Conservation (phyloP, 306 rosid genomes). For the Clitoria ternatea region DNA sequence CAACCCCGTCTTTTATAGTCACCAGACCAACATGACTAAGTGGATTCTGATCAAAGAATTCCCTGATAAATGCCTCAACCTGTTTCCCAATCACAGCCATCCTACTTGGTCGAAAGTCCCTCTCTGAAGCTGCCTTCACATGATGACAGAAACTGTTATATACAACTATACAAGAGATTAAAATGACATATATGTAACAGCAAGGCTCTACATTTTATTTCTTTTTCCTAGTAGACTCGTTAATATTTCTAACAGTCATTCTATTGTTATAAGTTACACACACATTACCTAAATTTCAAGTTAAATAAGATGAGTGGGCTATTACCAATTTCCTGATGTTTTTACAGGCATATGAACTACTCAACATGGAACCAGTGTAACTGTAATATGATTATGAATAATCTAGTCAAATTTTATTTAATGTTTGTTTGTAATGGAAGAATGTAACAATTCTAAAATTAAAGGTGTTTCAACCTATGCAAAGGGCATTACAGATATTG, state of each 20-base stretch:
- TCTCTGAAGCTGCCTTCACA: slow-evolving; percentile 87
- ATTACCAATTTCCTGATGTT: slow-evolving; percentile 11
- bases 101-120: slow-evolving; percentile 85
- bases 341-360: background rate
- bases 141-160: slow-evolving; percentile 26
- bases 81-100: slow-evolving; percentile 79
- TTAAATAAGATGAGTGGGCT: background rate
- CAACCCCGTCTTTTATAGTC: slow-evolving; percentile 81
- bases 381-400: background rate
- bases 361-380: background rate
- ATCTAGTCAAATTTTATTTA: background rate
- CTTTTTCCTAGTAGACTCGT: background rate
- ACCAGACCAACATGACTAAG: slow-evolving; percentile 87
- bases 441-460: background rate
- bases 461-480: background rate
- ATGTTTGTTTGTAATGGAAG: background rate
- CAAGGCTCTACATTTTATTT: background rate
- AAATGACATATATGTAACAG: background rate
- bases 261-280: background rate
- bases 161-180: background rate
- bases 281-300: background rate
- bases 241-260: background rate
- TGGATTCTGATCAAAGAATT: slow-evolving; percentile 93
- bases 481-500: slow-evolving; percentile 5
- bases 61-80: slow-evolving; percentile 79